Conservation (phyloP, 75 land plant genomes). For the Sequoia sempervirens region DNA sequence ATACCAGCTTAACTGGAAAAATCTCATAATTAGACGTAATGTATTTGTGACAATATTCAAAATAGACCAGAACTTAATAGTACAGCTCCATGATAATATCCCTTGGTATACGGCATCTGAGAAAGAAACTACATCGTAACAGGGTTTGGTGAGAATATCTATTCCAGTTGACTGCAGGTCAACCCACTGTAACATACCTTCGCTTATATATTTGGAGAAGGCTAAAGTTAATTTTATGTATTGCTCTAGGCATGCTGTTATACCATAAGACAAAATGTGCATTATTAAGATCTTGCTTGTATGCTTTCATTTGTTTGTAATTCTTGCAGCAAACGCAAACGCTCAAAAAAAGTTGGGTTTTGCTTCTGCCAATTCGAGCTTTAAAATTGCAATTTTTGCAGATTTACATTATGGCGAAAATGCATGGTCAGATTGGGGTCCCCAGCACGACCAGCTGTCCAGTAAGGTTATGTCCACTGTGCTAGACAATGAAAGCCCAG, state of each 20-base stretch:
- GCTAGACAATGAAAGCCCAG: conserved; percentile 54
- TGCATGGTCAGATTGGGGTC: conserved; percentile 90
- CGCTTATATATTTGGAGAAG: not conserved
- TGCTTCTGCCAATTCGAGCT: conserved; percentile 12
- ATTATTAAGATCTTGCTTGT: not conserved
- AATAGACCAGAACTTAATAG: no score
- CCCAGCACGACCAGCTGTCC: conserved; percentile 69
- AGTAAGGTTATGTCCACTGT: conserved; percentile 48
- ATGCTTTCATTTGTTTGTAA: not conserved
- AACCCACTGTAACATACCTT: not conserved
- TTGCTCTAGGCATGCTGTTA: not conserved
- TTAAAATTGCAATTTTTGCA: conserved; percentile 83
- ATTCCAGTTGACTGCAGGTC: not conserved
- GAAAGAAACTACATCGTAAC: no score
- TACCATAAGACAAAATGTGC: not conserved
- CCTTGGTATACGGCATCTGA: no score
- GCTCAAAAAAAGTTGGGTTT: not conserved
- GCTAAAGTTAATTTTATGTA: not conserved
- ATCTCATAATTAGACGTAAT: no score
- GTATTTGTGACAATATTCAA: no score
- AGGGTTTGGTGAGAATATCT: no score
- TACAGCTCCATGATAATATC: no score
- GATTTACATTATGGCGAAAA: conserved; percentile 92
- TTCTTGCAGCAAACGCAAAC: not conserved
- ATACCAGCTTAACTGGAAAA: no score